Base-by-base conservation (phyloP, 2,329 filamentous ascomycete species). In the Trichoderma atrobrunneum region DNA sequence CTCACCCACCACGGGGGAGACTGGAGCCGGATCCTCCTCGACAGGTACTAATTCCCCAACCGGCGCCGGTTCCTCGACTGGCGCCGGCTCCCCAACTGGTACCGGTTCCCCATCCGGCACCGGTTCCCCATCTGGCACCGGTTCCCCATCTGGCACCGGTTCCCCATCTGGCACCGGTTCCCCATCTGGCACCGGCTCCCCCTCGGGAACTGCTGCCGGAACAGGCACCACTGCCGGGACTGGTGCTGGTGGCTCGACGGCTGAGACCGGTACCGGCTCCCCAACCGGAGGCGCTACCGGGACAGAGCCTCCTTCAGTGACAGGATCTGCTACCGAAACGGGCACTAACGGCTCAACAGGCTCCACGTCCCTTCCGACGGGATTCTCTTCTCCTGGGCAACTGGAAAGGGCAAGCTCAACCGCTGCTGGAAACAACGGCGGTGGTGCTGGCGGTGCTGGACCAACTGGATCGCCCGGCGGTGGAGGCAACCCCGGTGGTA, bases 341-440 rank as follows among this genome's bases (percentile, higher is more conserved):
- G 64, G 32, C 36, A 70, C 56, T 70, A 62, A 62, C 28, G 30
- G 7, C 14, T 34, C 57, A 32, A 62, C 66, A 61, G 66, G 59
- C 36, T 61, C 54, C 28, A 34, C 64, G 16, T 39, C 64, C 14
- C 48, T 21, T n/a, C n/a, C 11, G 18, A 54, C 62, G n/a, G 62
- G 28, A 30, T 65, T 65, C 56, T 28, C 36, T 51, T 34, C 66
- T 60, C 54, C 66, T 28, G 66, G 66, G 16, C 26, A 48, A 12
- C 48, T 69, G 24, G 64, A 67, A n/a, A 67, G 51, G 39, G 64
- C n/a, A 24, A 67, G 51, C 54, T 43, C 64, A 59, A 67, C 64
- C 32, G 32, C 10, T 14, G 39, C 63, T 18, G 62, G 62, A 16
- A 24, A 18, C 24, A 7, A 21, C 28, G n/a, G 48, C 48, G 43